These are phyloP conservation scores for Moesziomyces aphidis DNA, from an alignment of 1,284 basidiomycete species.

Conservation along the genomic window DNA sequence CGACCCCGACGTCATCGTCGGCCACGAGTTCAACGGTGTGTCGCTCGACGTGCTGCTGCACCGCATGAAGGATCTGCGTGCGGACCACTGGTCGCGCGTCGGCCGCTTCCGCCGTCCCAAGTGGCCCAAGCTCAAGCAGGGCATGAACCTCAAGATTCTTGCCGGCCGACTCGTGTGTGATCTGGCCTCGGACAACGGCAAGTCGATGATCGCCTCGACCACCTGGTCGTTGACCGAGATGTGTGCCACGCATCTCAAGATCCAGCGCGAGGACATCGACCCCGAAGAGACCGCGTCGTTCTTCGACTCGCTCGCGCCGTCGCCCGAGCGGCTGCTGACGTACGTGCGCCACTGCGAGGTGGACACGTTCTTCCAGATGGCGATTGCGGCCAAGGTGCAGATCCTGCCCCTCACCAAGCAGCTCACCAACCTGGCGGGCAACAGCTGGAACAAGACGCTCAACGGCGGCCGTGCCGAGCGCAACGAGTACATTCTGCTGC, in stretches of 20 bases:
- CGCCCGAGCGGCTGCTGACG: slow-evolving; percentile 82
- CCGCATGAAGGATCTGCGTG: slow-evolving; percentile 80
- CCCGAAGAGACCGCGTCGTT: slow-evolving; percentile 91
- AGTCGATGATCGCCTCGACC: slow-evolving; percentile 78
- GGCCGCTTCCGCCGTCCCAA: slow-evolving; percentile 88
- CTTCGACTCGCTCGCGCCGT: slow-evolving; percentile 85
- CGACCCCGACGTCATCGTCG: slow-evolving; percentile 94
- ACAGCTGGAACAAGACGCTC: slow-evolving; percentile 78
- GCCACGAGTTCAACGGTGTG: slow-evolving; percentile 93
- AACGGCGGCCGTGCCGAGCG: slow-evolving; percentile 87
- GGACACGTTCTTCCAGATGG: slow-evolving; percentile 96
- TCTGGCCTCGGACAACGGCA: slow-evolving; percentile 91
- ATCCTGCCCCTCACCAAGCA: slow-evolving; percentile 89
- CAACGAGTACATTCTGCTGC: slow-evolving; percentile 98
- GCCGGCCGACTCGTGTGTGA: slow-evolving; percentile 91
- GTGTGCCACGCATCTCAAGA: slow-evolving; percentile 84
- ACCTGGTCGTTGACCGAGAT: slow-evolving; percentile 98
- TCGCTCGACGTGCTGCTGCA: slow-evolving; percentile 90
- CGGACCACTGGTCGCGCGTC: slow-evolving; percentile 91
- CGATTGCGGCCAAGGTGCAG: slow-evolving; percentile 89
- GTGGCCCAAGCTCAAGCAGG: slow-evolving; percentile 80
- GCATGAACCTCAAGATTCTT: slow-evolving; percentile 84
- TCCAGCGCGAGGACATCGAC: slow-evolving; percentile 75
- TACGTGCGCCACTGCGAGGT: slow-evolving; percentile 93
- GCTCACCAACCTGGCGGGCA: slow-evolving; percentile 95